These are phyloP conservation scores for Thyridium curvatum DNA, from an alignment of 2,329 filamentous ascomycete genomes.

Conservation along the genomic window DNA sequence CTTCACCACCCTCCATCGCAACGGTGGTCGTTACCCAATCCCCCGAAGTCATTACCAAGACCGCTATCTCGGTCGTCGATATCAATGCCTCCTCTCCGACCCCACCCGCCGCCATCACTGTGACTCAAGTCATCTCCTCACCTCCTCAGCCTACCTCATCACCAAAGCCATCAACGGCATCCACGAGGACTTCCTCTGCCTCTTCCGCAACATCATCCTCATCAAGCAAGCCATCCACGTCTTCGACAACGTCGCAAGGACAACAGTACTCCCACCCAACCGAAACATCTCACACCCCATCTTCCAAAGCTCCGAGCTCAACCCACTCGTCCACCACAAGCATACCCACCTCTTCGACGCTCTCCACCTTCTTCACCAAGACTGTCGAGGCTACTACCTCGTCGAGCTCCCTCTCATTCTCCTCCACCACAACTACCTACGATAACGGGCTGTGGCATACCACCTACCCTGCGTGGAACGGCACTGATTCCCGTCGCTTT, in stretches of 20 bases:
- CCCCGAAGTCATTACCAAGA: conserved; percentile 15
- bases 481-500: conserved; percentile 19
- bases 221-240: conserved; percentile 8
- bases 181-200: conserved; percentile 4
- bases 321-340: conserved; percentile 1
- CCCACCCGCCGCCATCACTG: neutral
- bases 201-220: neutral
- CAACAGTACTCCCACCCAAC: no score
- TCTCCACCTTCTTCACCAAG: conserved; percentile 11
- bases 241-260: conserved; percentile 2
- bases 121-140: neutral
- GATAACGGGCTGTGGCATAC: conserved; percentile 41
- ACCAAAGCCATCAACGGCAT: conserved; percentile 3
- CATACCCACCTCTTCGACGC: conserved; percentile 4
- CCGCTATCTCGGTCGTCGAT: conserved; percentile 19
- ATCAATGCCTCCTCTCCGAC: conserved; percentile 8
- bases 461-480: conserved; percentile 37
- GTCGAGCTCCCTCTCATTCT: conserved; percentile 10
- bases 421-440: conserved; percentile 19
- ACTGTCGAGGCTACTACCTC: conserved; percentile 7
- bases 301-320: conserved; percentile 6
- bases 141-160: conserved; percentile 1
- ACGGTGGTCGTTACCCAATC: conserved; percentile 16
- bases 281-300: conserved; percentile 5
- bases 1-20: conserved; percentile 12